A percentile compares a stretch with the other conserved stretches of the same genome.
phyloP scores from a whole-genome alignment of 2,329 filamentous ascomycete genomes.

The Westerdykella sp. region DNA sequence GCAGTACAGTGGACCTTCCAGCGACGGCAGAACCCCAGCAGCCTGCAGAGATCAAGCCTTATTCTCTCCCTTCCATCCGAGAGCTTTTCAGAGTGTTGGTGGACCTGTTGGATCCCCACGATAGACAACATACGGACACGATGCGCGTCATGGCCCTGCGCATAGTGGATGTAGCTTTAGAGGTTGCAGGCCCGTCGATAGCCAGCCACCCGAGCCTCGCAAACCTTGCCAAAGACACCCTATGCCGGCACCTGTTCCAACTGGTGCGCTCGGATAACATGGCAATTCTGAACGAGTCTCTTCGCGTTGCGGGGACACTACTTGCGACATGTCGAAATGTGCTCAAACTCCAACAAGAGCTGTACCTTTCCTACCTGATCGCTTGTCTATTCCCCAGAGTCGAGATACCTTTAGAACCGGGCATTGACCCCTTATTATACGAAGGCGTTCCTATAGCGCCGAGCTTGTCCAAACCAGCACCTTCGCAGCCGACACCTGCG shows the following conservation, averaged over 20 bases:
- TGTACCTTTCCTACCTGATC: slow-evolving; percentile 90
- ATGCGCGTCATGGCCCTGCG: slow-evolving; percentile 96
- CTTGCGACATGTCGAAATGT: slow-evolving; percentile 85
- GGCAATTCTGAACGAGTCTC: slow-evolving; percentile 84
- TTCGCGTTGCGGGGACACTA: slow-evolving; percentile 85
- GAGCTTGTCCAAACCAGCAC: slow-evolving; percentile 72
- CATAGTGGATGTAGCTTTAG: slow-evolving; percentile 93
- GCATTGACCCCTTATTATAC: slow-evolving; percentile 87
- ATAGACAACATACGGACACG: slow-evolving; percentile 84
- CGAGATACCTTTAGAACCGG: slow-evolving; percentile 82
- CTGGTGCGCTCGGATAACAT: slow-evolving; percentile 94
- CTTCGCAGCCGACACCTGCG: slow-evolving; percentile 54
- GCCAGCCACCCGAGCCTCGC: slow-evolving; percentile 85
- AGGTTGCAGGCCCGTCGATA: slow-evolving; percentile 93
- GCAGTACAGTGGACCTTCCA: slow-evolving; percentile 41
- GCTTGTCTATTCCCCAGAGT: slow-evolving; percentile 91
- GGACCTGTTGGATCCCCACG: slow-evolving; percentile 87
- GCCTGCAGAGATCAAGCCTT: slow-evolving; percentile 65
- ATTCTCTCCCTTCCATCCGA: slow-evolving; percentile 87
- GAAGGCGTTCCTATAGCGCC: slow-evolving; percentile 88
- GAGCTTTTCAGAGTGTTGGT: slow-evolving; percentile 92
- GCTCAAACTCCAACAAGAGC: slow-evolving; percentile 90
- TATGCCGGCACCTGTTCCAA: slow-evolving; percentile 94
- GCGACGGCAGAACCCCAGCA: slow-evolving; percentile 29
- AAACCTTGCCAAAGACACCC: slow-evolving; percentile 79